Base-by-base conservation (phyloP, 2,329 filamentous ascomycete species). In the Teratosphaeria epicoccoides region DNA sequence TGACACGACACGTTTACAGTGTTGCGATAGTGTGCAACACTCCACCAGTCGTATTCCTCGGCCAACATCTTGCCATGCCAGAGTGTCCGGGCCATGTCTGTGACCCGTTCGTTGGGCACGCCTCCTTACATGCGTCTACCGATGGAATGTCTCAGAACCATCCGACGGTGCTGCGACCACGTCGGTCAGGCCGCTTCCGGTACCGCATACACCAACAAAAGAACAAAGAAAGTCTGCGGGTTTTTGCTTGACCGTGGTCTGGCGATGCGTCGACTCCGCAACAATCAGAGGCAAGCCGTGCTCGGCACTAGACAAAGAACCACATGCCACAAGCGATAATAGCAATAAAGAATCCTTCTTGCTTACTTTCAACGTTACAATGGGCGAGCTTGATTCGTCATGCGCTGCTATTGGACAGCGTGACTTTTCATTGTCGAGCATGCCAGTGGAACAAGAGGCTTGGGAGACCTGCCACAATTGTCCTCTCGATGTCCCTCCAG, bases 301-400 rank as follows among this genome's bases (percentile, higher is more conserved):
- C 60, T 57, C 59, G 59, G 62, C 58, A 61, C 60, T 59, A 59
- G 61, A 65, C 63, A 65, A 64, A 65, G 62, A 56, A 56, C 44
- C 51, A 56, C 61, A 63, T 65, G 58, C 61, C 63, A 62, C 58
- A 51, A 56, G 58, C 55, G 52, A 63, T 64, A 65, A 65, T 64
- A 61, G 60, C 55, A 58, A 66, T 61, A 65, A 65, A 65, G 62
- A 51, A 56, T 58, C 49, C 54, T 52, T 55, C 55, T 50, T 49
- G 52, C 52, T 55, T 52, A 49, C 54, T 57, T 50, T 55, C 55
- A 63, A 6, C 33, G 33, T 40, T 40, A 40, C 59, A 59, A 64
- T 66, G 59, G 59, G 46, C 50, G 49, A 28, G 17, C 55, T 54
- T 60, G 55, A 61, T 58, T 61, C 61, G 61, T 60, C 57, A 55